Evolutionary conservation across 2,329 filamentous ascomycete species (phyloP), one percentile per base, ranked within the genome.

Genomic region (Alternaria metachromatica): DNA sequence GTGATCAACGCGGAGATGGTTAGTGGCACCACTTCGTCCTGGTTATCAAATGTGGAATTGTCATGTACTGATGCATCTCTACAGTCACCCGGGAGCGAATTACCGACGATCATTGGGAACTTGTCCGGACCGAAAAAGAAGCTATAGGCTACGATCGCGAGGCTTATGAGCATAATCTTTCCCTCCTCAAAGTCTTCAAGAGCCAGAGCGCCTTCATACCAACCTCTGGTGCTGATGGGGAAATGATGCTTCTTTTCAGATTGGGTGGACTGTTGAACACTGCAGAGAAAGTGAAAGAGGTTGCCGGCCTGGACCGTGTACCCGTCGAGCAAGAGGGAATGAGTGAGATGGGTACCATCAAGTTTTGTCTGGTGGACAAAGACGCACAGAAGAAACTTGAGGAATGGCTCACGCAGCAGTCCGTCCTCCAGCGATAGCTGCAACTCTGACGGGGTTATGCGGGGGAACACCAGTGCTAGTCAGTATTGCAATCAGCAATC

Each of bases 121-220:
- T 77, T 0, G 62, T 82, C 55, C 63, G 62, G 18, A 41, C 60
- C 0, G 72, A 74, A 11, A 77, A 76, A 57, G 78, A 80, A 65
- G 66, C 67, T 1, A 54, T 72, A 23, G 80, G 80, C 13, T 80
- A 78, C 60, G 78, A 81, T 50, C 77, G 76, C 12, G 80, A 82
- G 60, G 75, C 78, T 1, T 83, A 82, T 62, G 80, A 83, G 66
- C 78, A 81, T 46, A 75, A 73, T 25, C 65, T 80, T 3, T 68
- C 71, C 12, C 57, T 80, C 10, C 69, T 72, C 30, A 68, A 73
- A 50, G 56, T 72, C 5, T 70, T 73, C 66, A 74, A 68, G 63
- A 62, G 62, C 50, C 76, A 60, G 55, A 72, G 49, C 37, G 75
- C 57, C 15, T 66, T 30, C 25, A 70, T 69, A 9, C 69, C 73